Conservation (phyloP, 306 rosid species). For the Clitoria ternatea region DNA sequence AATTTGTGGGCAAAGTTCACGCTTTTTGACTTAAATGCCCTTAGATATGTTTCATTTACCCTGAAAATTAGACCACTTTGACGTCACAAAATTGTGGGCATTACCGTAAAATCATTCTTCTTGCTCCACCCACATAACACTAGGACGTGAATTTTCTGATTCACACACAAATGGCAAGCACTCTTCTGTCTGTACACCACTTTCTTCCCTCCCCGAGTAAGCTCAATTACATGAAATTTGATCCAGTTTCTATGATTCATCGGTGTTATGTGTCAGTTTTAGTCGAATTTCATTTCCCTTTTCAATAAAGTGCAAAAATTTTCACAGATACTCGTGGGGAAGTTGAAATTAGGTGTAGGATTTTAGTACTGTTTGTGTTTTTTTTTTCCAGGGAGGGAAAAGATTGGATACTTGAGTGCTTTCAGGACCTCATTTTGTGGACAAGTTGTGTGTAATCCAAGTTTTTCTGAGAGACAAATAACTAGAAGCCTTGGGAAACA, state of each 20-base stretch:
- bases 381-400: constrained; percentile 50
- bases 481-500: constrained; percentile 40
- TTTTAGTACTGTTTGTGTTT: constrained; percentile 16
- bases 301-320: background rate
- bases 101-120: constrained; percentile 28
- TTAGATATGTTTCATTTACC: background rate
- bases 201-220: constrained; percentile 57
- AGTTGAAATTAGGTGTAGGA: background rate
- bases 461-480: constrained; percentile 27
- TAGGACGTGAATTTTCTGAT: background rate
- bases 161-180: constrained; percentile 51
- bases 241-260: background rate
- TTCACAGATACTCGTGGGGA: background rate
- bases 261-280: background rate
- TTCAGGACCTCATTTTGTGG: constrained; percentile 57
- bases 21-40: constrained; percentile 36
- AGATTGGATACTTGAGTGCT: constrained; percentile 34
- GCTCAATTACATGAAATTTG: constrained; percentile 23
- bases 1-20: constrained; percentile 14
- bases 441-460: constrained; percentile 32
- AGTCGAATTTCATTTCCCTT: background rate
- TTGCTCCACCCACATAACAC: constrained; percentile 15
- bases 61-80: background rate
- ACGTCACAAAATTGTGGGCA: constrained; percentile 25
- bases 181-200: constrained; percentile 53